Evolutionary conservation across 352 stramenopile species (phyloP).

Genomic region (Albugo candida): DNA sequence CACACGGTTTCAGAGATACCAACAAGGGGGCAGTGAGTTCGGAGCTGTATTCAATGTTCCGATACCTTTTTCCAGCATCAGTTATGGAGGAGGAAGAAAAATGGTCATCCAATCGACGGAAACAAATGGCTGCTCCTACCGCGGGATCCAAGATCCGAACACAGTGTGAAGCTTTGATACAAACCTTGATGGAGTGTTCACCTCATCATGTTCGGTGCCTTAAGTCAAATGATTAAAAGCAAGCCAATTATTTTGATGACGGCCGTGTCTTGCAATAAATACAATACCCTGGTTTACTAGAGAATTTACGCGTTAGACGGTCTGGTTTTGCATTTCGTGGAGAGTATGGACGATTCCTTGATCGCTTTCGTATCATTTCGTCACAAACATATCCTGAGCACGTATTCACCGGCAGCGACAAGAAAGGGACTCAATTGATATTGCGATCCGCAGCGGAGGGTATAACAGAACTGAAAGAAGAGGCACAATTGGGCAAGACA

Average conservation of each 20-base stretch:
- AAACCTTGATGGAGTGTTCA: conserved; percentile 75
- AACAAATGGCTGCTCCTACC: too few species aligned
- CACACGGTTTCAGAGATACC: conserved; percentile 56
- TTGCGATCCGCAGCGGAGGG: conserved; percentile 50
- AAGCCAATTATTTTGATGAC: conserved; percentile 67
- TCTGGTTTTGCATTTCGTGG: conserved; percentile 69
- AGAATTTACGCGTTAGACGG: conserved; percentile 75
- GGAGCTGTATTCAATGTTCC: conserved; percentile 60
- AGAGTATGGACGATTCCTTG: too few species aligned
- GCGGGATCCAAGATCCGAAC: conserved; percentile 69
- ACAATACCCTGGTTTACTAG: conserved; percentile 70
- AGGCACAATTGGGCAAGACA: conserved; percentile 79
- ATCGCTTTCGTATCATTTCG: too few species aligned
- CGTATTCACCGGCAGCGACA: conserved; percentile 71
- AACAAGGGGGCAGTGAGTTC: conserved; percentile 73
- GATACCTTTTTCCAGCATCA: conserved; percentile 72
- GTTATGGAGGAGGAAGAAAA: conserved; percentile 73
- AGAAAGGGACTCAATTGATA: conserved; percentile 69
- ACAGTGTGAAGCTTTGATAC: conserved; percentile 76
- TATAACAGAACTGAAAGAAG: conserved; percentile 38
- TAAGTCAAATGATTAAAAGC: conserved; percentile 83
- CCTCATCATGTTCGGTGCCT: conserved; percentile 85
- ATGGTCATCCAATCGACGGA: conserved; percentile 58
- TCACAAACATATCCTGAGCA: too few species aligned
- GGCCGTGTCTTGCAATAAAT: conserved; percentile 74